phyloP scores from a whole-genome alignment of 148 eudicot genomes.

The Oxyria digyna region DNA sequence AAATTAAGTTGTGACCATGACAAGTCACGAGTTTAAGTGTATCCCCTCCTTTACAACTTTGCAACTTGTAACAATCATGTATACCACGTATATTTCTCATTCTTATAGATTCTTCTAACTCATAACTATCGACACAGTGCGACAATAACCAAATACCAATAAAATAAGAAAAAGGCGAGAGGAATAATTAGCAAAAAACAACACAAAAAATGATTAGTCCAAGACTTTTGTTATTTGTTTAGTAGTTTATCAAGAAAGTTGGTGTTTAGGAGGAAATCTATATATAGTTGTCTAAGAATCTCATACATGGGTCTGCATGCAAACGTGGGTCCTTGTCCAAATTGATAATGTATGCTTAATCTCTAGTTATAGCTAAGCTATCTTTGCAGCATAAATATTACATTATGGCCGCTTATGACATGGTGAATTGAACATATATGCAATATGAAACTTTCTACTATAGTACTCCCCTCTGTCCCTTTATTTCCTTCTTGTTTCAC shows the following conservation, averaged over 20 bases:
- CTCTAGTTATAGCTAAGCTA: too few relatives aligned
- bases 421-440: too few relatives aligned
- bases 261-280: not conserved
- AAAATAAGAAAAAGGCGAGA: too few relatives aligned
- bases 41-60: not conserved
- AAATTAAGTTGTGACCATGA: conserved; percentile 1
- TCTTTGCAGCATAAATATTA: too few relatives aligned
- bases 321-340: conserved; percentile 1
- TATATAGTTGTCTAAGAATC: not conserved
- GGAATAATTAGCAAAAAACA: too few relatives aligned
- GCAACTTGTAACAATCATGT: not conserved
- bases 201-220: not conserved
- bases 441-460: too few relatives aligned
- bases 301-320: not conserved
- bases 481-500: too few relatives aligned
- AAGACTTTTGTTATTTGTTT: not conserved
- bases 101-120: not conserved
- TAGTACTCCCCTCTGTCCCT: too few relatives aligned
- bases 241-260: not conserved
- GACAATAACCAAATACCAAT: not conserved
- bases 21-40: conserved; percentile 4
- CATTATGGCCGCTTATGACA: too few relatives aligned
- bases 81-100: not conserved
- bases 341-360: not conserved
- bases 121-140: not conserved